A percentile compares a stretch with the other conserved stretches of the same genome.
phyloP scores from a whole-genome alignment of 164 flowering plant genomes.

The Liriodendron chinense region DNA sequence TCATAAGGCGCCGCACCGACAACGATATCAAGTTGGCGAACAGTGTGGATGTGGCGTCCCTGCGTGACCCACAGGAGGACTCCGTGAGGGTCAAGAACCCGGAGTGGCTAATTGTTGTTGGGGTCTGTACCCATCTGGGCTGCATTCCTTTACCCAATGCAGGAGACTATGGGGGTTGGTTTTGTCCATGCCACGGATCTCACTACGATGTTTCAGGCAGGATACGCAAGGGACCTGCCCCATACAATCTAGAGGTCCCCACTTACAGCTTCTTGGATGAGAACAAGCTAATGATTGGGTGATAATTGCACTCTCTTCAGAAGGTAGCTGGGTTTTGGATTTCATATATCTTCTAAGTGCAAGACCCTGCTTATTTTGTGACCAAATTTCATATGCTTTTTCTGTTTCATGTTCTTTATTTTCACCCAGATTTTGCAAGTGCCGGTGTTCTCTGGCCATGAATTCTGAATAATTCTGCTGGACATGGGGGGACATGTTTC shows the following conservation, averaged over 20 bases:
- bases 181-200: slow-evolving; percentile 19
- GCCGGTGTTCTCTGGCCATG: not conserved
- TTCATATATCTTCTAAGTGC: not conserved
- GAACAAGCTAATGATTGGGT: slow-evolving; percentile 14
- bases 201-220: slow-evolving; percentile 23
- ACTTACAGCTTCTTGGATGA: slow-evolving; percentile 21
- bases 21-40: slow-evolving; percentile 18
- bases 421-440: not conserved
- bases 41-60: slow-evolving; percentile 8
- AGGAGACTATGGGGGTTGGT: slow-evolving; percentile 22
- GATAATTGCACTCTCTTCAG: not conserved
- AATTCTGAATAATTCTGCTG: slow-evolving; percentile 4
- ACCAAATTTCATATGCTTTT: not conserved
- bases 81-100: slow-evolving; percentile 17
- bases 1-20: slow-evolving; percentile 13
- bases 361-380: not conserved
- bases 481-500: not conserved
- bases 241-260: slow-evolving; percentile 21
- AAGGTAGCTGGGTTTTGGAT: not conserved
- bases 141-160: slow-evolving; percentile 22
- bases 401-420: not conserved
- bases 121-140: slow-evolving; percentile 18
- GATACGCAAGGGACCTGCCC: slow-evolving; percentile 15
- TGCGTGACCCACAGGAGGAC: slow-evolving; percentile 19
- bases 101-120: slow-evolving; percentile 22